phyloP scores from a whole-genome alignment of 352 stramenopile genomes.

The Phytophthora constricta region DNA sequence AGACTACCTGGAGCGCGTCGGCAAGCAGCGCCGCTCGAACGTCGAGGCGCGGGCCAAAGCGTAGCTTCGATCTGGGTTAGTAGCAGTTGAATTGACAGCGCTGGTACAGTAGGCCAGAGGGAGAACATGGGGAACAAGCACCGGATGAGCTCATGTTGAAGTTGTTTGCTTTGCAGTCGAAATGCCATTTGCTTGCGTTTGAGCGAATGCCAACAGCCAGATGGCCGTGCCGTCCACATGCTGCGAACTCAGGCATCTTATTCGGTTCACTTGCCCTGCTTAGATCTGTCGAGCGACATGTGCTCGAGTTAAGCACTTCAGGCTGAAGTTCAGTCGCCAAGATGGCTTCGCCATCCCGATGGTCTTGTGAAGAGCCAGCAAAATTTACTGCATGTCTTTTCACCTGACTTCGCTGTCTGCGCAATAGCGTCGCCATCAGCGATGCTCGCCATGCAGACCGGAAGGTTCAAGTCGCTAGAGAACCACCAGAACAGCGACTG shows the following conservation, averaged over 20 bases:
- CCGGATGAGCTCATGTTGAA: constrained; percentile 1
- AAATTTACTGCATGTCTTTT: not conserved
- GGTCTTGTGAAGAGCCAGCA: not conserved
- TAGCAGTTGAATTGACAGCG: too few relatives aligned
- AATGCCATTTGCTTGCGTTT: not conserved
- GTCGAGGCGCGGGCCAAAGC: constrained; percentile 58
- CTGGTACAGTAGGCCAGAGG: too few relatives aligned
- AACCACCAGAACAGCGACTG: too few relatives aligned
- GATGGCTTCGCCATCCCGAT: not conserved
- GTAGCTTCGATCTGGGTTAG: too few relatives aligned
- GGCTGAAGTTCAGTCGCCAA: not conserved
- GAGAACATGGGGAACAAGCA: not conserved
- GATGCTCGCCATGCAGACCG: too few relatives aligned
- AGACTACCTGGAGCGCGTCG: constrained; percentile 78
- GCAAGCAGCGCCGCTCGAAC: constrained; percentile 76
- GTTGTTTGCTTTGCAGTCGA: not conserved
- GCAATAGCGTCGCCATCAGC: not conserved
- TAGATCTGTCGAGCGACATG: not conserved
- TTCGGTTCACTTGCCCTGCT: too few relatives aligned
- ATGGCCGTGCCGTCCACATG: too few relatives aligned
- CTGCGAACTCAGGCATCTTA: too few relatives aligned
- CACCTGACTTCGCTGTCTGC: not conserved
- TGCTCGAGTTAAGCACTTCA: not conserved
- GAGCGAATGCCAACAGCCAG: too few relatives aligned
- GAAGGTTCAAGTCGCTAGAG: too few relatives aligned